Evolutionary conservation across 2,329 filamentous ascomycete genomes (phyloP), one percentile per base, ranked within the genome.

Genomic region (Pseudogymnoascus sp.): DNA sequence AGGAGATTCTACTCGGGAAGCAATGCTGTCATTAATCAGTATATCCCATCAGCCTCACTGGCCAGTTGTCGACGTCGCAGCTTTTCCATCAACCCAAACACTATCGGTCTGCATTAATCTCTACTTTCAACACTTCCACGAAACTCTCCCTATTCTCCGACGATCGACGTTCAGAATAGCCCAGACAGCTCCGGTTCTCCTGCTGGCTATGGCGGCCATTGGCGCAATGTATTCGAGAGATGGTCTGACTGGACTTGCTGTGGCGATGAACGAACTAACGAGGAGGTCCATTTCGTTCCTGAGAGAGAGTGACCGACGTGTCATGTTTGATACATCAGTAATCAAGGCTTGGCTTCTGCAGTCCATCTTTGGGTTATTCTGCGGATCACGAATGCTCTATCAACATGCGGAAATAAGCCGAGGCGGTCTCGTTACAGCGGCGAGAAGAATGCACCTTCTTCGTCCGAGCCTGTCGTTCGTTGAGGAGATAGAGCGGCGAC

Each of bases 101-200:
- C 60, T 65, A n/a, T 55, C 63, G 38, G 59, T 55, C 29, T 65
- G 63, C 48, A 63, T 65, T 6, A 65, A 65, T 62, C 63, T 65
- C 10, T 65, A 65, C 44, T 65, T 65, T 42, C 51, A 62, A 48
- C 63, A 65, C 41, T 65, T 65, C 62, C 63, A 65, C 15, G 63
- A 65, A 44, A 63, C 62, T 29, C 63, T 65, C 5, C 63, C 63
- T 21, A 65, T 65, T 33, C 38, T 65, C 58, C 62, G 63, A 4
- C 63, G 63, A 44, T 65, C 63, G 5, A 65, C 59, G 15, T 65
- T 65, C 58, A 59, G 44, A 76, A 74, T 64, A 48, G 42, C 25
- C 2, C 25, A 48, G 25, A 29, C 42, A 1, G 42, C 42, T 15
- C 42, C 42, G 15, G 42, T 48, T 29, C 42, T 48, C 42, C 12